phyloP scores from a whole-genome alignment of 78 protist genomes.

The Dictyostelium firmibasis region DNA sequence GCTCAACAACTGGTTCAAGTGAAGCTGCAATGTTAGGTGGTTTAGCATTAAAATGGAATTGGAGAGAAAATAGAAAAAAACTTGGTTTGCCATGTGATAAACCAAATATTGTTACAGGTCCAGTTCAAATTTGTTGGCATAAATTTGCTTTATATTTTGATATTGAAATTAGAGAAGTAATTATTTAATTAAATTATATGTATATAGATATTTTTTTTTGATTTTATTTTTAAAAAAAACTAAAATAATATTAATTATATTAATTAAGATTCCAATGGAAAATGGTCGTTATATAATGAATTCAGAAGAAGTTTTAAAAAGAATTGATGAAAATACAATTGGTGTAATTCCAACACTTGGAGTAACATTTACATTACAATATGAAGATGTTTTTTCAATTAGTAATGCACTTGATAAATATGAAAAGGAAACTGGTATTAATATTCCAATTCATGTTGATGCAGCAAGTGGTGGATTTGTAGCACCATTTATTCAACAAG shows the following conservation, averaged over 20 bases:
- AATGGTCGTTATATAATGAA: background rate
- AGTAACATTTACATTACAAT: constrained; percentile 64
- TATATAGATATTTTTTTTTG: no score
- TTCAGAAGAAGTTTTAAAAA: constrained; percentile 42
- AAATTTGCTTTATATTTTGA: constrained; percentile 66
- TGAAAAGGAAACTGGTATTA: constrained; percentile 44
- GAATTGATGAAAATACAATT: constrained; percentile 71
- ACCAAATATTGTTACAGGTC: constrained; percentile 52
- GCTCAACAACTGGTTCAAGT: constrained; percentile 46
- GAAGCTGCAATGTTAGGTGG: constrained; percentile 46
- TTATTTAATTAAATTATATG: no score
- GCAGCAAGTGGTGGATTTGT: constrained; percentile 84
- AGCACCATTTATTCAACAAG: constrained; percentile 69
- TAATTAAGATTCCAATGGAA: background rate
- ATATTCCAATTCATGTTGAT: constrained; percentile 81
- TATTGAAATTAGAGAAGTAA: constrained; percentile 35
- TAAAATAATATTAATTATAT: no score
- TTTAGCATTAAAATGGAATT: constrained; percentile 42
- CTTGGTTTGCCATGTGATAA: constrained; percentile 25
- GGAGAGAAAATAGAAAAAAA: constrained; percentile 33
- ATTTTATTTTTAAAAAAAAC: no score
- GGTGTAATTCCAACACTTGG: constrained; percentile 61
- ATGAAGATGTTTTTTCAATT: constrained; percentile 43
- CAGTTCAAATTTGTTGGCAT: constrained; percentile 74
- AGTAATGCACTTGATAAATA: constrained; percentile 13